Conservation (phyloP, 2,329 filamentous ascomycete genomes). For the Leptographium lundbergii region DNA sequence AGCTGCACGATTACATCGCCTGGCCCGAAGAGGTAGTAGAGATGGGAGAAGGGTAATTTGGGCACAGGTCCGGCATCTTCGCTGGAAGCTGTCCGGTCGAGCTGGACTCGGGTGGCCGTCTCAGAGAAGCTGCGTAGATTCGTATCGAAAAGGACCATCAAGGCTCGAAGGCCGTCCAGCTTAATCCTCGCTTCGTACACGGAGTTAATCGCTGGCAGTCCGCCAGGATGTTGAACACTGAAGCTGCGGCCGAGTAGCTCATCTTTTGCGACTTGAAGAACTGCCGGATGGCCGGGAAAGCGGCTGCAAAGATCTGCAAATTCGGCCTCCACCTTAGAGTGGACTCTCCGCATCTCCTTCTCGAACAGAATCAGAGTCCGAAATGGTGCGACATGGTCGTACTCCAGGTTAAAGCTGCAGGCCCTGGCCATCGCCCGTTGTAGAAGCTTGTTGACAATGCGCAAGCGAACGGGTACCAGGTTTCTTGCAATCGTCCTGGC, state of each 20-base stretch:
- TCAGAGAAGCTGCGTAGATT: not conserved
- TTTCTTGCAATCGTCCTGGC: not conserved
- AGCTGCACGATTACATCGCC: not conserved
- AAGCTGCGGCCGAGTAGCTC: too few species aligned
- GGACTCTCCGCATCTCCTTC: not conserved
- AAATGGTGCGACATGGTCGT: not conserved
- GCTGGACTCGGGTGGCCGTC: too few species aligned
- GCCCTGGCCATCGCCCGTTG: not conserved
- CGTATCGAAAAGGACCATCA: not conserved
- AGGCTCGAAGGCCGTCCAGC: not conserved
- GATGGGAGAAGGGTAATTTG: not conserved
- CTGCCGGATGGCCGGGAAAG: not conserved
- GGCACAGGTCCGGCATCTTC: not conserved
- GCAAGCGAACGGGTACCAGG: not conserved
- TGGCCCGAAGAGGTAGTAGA: not conserved
- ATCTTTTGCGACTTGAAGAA: not conserved
- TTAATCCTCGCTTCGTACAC: not conserved
- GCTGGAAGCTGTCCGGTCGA: too few species aligned
- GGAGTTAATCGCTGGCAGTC: too few species aligned
- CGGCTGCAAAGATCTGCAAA: not conserved
- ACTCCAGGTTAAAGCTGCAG: too few species aligned
- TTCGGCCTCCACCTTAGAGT: not conserved
- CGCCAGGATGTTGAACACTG: too few species aligned
- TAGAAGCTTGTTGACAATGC: not conserved
- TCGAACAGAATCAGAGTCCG: not conserved